phyloP scores from a whole-genome alignment of 2,329 filamentous ascomycete species.

The Laburnicola sp. region DNA sequence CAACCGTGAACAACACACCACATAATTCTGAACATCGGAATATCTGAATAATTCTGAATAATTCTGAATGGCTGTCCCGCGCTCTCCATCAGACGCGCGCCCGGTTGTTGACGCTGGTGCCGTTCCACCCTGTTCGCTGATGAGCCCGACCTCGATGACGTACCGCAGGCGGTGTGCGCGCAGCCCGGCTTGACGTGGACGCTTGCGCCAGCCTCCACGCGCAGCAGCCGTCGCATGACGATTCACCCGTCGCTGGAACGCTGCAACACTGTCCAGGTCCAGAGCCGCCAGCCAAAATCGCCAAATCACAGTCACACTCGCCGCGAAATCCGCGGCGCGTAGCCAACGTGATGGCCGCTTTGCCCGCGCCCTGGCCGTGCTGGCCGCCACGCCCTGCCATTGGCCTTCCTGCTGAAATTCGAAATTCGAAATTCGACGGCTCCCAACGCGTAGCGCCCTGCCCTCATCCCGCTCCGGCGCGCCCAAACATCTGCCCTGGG shows the following conservation, averaged over 20 bases:
- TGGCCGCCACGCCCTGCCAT: neutral
- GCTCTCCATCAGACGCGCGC: no score
- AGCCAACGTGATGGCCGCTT: slow-evolving; percentile 34
- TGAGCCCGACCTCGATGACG: no score
- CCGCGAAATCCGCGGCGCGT: slow-evolving; percentile 28
- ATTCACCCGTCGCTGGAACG: neutral
- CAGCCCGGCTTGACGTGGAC: slow-evolving; percentile 9
- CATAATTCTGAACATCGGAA: no score
- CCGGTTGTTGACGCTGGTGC: no score
- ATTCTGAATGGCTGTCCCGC: no score
- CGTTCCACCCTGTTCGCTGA: no score
- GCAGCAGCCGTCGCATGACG: neutral
- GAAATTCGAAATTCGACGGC: slow-evolving; percentile 10
- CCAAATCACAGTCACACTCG: slow-evolving; percentile 38
- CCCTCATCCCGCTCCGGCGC: slow-evolving; percentile 7
- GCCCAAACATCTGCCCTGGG: slow-evolving; percentile 4
- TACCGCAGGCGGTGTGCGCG: no score
- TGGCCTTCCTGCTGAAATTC: no score
- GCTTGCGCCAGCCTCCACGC: neutral
- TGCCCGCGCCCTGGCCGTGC: neutral
- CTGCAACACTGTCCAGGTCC: neutral
- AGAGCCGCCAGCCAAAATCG: slow-evolving; percentile 16
- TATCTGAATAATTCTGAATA: no score
- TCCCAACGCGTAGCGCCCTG: slow-evolving; percentile 7
- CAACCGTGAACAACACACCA: neutral